A percentile compares a stretch with the other conserved stretches of the same genome.
Evolutionary conservation across 345 rosid species (phyloP).

Genomic region (Pelargonium nanum): DNA sequence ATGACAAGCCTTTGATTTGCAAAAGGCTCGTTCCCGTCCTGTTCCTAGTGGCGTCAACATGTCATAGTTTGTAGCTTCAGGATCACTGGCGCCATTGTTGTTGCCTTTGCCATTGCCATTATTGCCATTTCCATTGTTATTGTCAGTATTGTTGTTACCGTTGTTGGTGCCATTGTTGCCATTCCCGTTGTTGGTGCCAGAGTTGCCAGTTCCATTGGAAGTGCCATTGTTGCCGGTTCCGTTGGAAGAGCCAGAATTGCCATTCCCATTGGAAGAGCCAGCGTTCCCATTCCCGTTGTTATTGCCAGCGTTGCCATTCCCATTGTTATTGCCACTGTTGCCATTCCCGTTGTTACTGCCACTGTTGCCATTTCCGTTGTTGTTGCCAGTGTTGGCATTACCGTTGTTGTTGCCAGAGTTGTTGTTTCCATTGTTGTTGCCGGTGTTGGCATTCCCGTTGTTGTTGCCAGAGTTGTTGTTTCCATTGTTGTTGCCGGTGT

Average conservation of each 20-base stretch:
- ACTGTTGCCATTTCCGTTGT: not conserved
- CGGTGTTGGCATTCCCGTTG: not conserved
- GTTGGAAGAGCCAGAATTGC: not conserved
- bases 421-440: not conserved
- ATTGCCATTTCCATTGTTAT: not conserved
- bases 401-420: not conserved
- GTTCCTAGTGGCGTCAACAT: slow-evolving; percentile 18
- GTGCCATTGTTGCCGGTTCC: not conserved
- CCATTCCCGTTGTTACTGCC: not conserved
- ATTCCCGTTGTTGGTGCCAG: slow-evolving; percentile 5
- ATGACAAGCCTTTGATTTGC: slow-evolving; percentile 44
- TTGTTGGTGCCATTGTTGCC: slow-evolving; percentile 1
- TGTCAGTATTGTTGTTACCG: slow-evolving; percentile 5
- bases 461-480: not conserved
- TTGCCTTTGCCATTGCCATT: not conserved
- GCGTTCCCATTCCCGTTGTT: not conserved
- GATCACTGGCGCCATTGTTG: slow-evolving; percentile 26
- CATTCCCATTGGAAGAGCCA: not conserved
- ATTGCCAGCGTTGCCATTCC: not conserved
- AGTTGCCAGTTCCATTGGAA: not conserved
- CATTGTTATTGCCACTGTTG: not conserved
- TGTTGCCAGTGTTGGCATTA: not conserved
- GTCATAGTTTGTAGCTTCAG: slow-evolving; percentile 44
- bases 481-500: not conserved
- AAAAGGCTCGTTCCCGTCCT: slow-evolving; percentile 43